Base-by-base conservation (phyloP, 352 stramenopile genomes). In the Thalassiosira gravida region DNA sequence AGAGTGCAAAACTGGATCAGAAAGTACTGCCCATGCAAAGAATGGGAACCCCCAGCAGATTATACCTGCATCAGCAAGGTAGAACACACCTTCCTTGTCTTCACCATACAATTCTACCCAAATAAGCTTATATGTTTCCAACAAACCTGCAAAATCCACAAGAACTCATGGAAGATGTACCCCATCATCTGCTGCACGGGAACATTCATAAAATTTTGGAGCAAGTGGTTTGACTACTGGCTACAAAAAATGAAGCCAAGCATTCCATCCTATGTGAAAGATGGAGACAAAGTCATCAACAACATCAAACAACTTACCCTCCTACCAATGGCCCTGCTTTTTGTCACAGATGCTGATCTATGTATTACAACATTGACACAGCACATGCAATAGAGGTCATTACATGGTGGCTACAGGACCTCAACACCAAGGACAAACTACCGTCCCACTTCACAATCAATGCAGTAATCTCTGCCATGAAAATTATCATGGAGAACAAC, bases 401-500 rank as follows among this genome's bases (percentile, higher is more conserved):
- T 14, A 3, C 9, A 11, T 3, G 27, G 8, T 67, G 18, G 20
- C 20, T 75, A n/a, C 5, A 67, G 0, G 7, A 46, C 2, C 27
- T 62, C 0, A 18, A 50, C 5, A 16, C 2, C 0, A 18, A 55
- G 1, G 9, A 11, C 14, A 1, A 52, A 30, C 42, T 77, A 3
- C 68, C 68, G 30, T 14, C 30, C 6, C 9, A 55, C 20, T 77
- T 62, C 24, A 57, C 61, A 13, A 7, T 68, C 2, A 59, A 76
- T 27, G 52, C 73, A 37, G 27, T 83, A 2, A 46, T 62, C 16
- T 29, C 8, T 30, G 59, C 47, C 27, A 49, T 84, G 22, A 22
- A 24, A 11, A n/a, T 67, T 5, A 65, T 85, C 20, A 70, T 85
- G 61, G 49, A 14, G 1, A 73, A 67, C n/a, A 85, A 85, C 35